phyloP scores from a whole-genome alignment of 768 basidiomycete genomes.

The Lyophyllum semitale region DNA sequence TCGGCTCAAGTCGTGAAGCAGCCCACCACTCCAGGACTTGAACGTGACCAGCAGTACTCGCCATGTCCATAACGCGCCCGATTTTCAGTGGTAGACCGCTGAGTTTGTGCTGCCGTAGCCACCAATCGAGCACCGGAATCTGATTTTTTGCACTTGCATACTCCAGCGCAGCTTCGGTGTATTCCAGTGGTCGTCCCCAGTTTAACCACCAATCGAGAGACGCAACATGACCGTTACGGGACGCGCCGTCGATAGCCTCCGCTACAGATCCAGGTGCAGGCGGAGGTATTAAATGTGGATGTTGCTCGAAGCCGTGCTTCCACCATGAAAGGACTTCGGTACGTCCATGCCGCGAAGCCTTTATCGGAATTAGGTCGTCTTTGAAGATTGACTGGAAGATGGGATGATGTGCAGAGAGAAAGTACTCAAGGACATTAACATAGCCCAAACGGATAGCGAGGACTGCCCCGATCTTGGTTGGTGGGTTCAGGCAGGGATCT shows the following conservation, averaged over 20 bases:
- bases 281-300: slow-evolving; percentile 58
- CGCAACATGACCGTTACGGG: slow-evolving; percentile 69
- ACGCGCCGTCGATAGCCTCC: slow-evolving; percentile 79
- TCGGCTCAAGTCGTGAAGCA: slow-evolving; percentile 71
- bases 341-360: slow-evolving; percentile 77
- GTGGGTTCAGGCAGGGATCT: slow-evolving; percentile 54
- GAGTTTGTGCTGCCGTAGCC: slow-evolving; percentile 60
- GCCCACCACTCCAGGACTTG: slow-evolving; percentile 87
- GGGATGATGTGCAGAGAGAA: slow-evolving; percentile 63
- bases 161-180: slow-evolving; percentile 80
- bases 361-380: slow-evolving; percentile 71
- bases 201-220: slow-evolving; percentile 83
- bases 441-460: slow-evolving; percentile 74
- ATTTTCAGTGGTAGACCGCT: slow-evolving; percentile 69
- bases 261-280: slow-evolving; percentile 57
- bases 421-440: slow-evolving; percentile 72
- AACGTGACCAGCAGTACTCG: slow-evolving; percentile 76
- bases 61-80: slow-evolving; percentile 85
- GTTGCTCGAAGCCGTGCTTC: slow-evolving; percentile 62
- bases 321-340: slow-evolving; percentile 80
- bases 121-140: slow-evolving; percentile 81
- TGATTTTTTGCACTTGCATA: slow-evolving; percentile 78
- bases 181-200: slow-evolving; percentile 67
- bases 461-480: slow-evolving; percentile 71
- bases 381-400: slow-evolving; percentile 68